Evolutionary conservation across 1,284 basidiomycete species (phyloP).

Genomic region (Rhodotorula sp.): DNA sequence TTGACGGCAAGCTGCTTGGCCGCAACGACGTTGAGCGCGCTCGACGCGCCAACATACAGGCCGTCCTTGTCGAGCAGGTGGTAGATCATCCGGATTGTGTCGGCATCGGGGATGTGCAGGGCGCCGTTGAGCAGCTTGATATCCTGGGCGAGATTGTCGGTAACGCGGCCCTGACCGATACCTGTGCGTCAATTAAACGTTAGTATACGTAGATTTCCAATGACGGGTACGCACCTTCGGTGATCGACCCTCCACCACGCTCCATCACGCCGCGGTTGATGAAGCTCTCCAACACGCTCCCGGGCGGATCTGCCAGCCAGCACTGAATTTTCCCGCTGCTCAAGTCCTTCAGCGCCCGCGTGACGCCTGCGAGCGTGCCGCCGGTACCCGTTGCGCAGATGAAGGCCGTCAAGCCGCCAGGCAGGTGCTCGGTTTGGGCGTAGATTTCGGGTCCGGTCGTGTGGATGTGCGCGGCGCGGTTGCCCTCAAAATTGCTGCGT

Average conservation of each 20-base stretch:
- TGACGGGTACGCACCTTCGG: slow-evolving; percentile 67
- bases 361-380: slow-evolving; percentile 88
- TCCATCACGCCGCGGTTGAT: slow-evolving; percentile 76
- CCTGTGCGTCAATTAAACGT: slow-evolving; percentile 55
- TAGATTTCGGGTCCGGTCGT: slow-evolving; percentile 97
- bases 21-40: slow-evolving; percentile 92
- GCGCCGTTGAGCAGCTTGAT: slow-evolving; percentile 77
- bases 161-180: slow-evolving; percentile 95
- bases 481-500: slow-evolving; percentile 52
- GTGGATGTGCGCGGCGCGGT: slow-evolving; percentile 81
- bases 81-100: slow-evolving; percentile 92
- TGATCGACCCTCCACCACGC: slow-evolving; percentile 83
- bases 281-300: slow-evolving; percentile 86
- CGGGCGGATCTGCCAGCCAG: slow-evolving; percentile 95
- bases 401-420: slow-evolving; percentile 70
- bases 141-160: slow-evolving; percentile 87
- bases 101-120: slow-evolving; percentile 81
- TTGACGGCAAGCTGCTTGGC: slow-evolving; percentile 82
- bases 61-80: slow-evolving; percentile 89
- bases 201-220: too few relatives aligned
- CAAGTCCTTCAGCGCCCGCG: slow-evolving; percentile 80
- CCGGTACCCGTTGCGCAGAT: slow-evolving; percentile 93
- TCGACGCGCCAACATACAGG: slow-evolving; percentile 92
- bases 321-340: slow-evolving; percentile 77
- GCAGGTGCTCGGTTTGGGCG: slow-evolving; percentile 66